These are phyloP conservation scores for Glycyrrhiza uralensis DNA, from an alignment of 306 rosid genomes.

Conservation along the genomic window DNA sequence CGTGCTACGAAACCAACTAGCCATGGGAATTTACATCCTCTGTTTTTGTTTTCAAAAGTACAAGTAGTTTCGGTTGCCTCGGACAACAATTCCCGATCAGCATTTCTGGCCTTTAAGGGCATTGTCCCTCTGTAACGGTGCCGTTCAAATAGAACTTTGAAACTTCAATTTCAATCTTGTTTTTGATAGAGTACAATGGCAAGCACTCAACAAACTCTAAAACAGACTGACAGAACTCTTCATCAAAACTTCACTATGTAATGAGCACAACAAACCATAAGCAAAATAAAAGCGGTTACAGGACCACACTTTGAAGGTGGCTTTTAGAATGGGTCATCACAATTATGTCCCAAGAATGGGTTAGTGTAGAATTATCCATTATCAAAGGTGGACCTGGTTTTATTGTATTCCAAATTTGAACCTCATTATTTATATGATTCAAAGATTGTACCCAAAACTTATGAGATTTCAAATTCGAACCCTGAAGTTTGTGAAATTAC, in stretches of 20 bases:
- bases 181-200: neutral
- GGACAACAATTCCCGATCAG: neutral
- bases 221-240: slow-evolving; percentile 8
- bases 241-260: neutral
- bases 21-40: neutral
- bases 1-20: neutral
- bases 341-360: too few relatives aligned
- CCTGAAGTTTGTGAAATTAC: too few relatives aligned
- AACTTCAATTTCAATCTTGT: slow-evolving; percentile 8
- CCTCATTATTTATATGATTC: too few relatives aligned
- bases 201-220: neutral
- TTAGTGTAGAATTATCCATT: too few relatives aligned
- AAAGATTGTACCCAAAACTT: too few relatives aligned
- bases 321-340: too few relatives aligned
- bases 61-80: neutral
- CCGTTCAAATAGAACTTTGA: neutral
- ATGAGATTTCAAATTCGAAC: too few relatives aligned
- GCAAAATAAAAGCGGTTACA: slow-evolving; percentile 17
- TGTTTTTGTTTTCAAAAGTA: neutral
- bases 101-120: neutral
- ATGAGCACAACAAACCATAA: slow-evolving; percentile 4
- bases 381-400: too few relatives aligned
- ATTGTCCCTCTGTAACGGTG: neutral
- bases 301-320: too few relatives aligned
- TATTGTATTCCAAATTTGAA: too few relatives aligned